Conservation (phyloP, 805 yeast genomes). For the Metschnikowia baotianmanensis region DNA sequence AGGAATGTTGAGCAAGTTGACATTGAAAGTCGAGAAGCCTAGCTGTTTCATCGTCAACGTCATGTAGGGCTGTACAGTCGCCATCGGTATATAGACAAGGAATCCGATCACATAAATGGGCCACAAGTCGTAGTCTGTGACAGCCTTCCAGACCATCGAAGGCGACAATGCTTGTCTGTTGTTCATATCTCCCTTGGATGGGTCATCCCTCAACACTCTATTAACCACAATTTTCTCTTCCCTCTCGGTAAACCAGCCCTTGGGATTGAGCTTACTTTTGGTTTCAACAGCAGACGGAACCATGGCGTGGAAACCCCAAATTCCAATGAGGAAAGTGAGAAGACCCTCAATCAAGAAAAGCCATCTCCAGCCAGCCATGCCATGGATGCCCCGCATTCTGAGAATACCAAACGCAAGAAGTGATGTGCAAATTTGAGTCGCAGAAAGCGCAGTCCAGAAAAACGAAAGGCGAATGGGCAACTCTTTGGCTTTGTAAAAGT, state of each 20-base stretch:
- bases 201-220: constrained; percentile 60
- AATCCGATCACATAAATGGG: constrained; percentile 53
- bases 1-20: constrained; percentile 55
- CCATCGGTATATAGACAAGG: constrained; percentile 23
- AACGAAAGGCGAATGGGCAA: constrained; percentile 55
- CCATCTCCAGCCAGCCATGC: constrained; percentile 61
- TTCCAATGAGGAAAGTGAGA: constrained; percentile 53
- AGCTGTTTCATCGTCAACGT: constrained; percentile 46
- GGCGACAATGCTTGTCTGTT: constrained; percentile 52
- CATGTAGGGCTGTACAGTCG: constrained; percentile 35
- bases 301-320: constrained; percentile 44
- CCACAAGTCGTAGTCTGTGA: constrained; percentile 53
- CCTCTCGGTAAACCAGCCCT: constrained; percentile 48
- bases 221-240: constrained; percentile 60
- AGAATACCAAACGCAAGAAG: constrained; percentile 53
- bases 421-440: constrained; percentile 46
- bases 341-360: constrained; percentile 63
- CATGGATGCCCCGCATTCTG: constrained; percentile 43
- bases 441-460: constrained; percentile 57
- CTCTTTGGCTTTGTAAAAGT: constrained; percentile 61
- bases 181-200: constrained; percentile 60
- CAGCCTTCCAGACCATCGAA: constrained; percentile 37
- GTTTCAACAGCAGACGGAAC: constrained; percentile 57
- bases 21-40: constrained; percentile 52
- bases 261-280: constrained; percentile 45